Evolutionary conservation across 306 rosid species (phyloP).

Genomic region (Carpinus fangiana): DNA sequence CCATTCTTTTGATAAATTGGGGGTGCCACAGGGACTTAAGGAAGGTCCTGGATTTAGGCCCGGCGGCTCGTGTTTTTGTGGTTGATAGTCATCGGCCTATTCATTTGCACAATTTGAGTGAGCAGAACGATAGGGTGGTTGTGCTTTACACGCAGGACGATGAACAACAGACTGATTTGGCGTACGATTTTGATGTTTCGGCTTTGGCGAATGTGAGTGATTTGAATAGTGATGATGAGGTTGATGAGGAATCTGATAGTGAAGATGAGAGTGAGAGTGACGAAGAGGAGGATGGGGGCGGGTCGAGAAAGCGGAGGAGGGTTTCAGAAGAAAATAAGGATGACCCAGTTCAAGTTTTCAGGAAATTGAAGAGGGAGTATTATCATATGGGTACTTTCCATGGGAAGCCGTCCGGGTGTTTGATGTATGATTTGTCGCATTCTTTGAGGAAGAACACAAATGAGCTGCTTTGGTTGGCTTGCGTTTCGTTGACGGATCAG

Average conservation of each 20-base stretch:
- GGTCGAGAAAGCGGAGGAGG: constrained; percentile 55
- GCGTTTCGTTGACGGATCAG: constrained; percentile 87
- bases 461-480: constrained; percentile 86
- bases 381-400: constrained; percentile 86
- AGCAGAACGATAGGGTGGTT: constrained; percentile 63
- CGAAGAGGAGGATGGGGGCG: constrained; percentile 31
- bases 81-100: constrained; percentile 91
- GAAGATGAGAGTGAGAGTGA: constrained; percentile 57
- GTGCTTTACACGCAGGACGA: constrained; percentile 79
- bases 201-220: constrained; percentile 70
- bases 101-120: constrained; percentile 77
- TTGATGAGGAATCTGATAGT: constrained; percentile 42
- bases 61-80: constrained; percentile 59
- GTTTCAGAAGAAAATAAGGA: constrained; percentile 43
- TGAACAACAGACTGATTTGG: constrained; percentile 77
- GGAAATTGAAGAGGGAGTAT: constrained; percentile 65
- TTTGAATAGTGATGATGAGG: constrained; percentile 52
- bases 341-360: constrained; percentile 56
- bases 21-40: constrained; percentile 75
- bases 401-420: constrained; percentile 92
- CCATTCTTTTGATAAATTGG: constrained; percentile 81
- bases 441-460: constrained; percentile 78
- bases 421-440: constrained; percentile 91
- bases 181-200: constrained; percentile 69
- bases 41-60: constrained; percentile 46